Conservation (phyloP, 139 green algal genomes). For the Chlorella sp. region DNA sequence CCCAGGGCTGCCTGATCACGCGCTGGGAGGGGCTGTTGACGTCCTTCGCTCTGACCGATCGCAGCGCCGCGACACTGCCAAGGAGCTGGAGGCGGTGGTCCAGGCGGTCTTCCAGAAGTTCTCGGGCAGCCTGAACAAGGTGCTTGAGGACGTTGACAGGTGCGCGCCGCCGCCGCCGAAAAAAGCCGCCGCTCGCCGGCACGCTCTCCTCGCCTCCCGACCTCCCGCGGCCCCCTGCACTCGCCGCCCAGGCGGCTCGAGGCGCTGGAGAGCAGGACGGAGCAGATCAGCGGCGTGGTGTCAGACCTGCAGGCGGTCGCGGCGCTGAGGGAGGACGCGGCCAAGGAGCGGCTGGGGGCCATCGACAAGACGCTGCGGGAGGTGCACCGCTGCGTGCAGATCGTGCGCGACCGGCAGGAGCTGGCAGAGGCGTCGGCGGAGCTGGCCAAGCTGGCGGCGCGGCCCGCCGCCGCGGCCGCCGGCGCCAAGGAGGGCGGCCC, state of each 20-base stretch:
- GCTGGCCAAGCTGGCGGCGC: slow-evolving; percentile 47
- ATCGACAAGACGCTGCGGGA: slow-evolving; percentile 52
- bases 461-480: background rate
- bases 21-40: too few relatives aligned
- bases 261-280: slow-evolving; percentile 42
- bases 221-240: too few relatives aligned
- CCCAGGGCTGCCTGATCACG: too few relatives aligned
- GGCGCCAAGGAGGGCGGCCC: background rate
- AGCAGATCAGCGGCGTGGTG: slow-evolving; percentile 44
- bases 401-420: slow-evolving; percentile 61
- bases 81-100: slow-evolving; percentile 17
- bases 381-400: slow-evolving; percentile 48
- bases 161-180: background rate
- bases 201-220: background rate
- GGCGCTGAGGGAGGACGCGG: slow-evolving; percentile 33
- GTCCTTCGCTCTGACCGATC: background rate
- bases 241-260: slow-evolving; percentile 40
- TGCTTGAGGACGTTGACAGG: slow-evolving; percentile 48
- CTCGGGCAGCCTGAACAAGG: slow-evolving; percentile 29
- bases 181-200: background rate
- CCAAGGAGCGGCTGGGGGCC: slow-evolving; percentile 36
- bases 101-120: slow-evolving; percentile 39
- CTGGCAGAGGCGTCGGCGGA: slow-evolving; percentile 54
- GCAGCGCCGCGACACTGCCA: slow-evolving; percentile 25
- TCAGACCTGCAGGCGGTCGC: slow-evolving; percentile 44